These are phyloP conservation scores for Aspergillus novofumigatus DNA, from an alignment of 2,329 filamentous ascomycete genomes.

Conservation along the genomic window DNA sequence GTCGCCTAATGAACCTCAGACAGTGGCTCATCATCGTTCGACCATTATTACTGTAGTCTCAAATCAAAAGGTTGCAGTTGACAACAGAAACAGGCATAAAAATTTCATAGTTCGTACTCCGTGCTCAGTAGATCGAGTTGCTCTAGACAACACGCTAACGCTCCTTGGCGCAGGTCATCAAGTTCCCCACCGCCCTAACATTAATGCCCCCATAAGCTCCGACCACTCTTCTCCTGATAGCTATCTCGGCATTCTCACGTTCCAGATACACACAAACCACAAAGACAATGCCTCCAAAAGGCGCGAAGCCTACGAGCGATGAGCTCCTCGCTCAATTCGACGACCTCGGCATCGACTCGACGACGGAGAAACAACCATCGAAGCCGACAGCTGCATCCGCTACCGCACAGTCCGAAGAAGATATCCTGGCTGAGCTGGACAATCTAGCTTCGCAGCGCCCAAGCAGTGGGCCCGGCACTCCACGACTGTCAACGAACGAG, in stretches of 20 bases:
- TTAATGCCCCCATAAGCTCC: slow-evolving; percentile 5
- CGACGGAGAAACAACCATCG: slow-evolving; percentile 22
- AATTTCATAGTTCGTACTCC: neutral
- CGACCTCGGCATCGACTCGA: slow-evolving; percentile 39
- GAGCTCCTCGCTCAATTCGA: slow-evolving; percentile 50
- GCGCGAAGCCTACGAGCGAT: slow-evolving; percentile 42
- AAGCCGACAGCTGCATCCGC: slow-evolving; percentile 23
- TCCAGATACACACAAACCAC: slow-evolving; percentile 3
- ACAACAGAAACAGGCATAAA: neutral
- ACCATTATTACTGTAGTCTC: neutral
- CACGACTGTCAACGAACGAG: slow-evolving; percentile 55
- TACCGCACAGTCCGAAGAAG: slow-evolving; percentile 52
- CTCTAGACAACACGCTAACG: slow-evolving; percentile 9
- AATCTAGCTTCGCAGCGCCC: slow-evolving; percentile 69
- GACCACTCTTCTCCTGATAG: neutral
- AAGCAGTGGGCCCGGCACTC: slow-evolving; percentile 73
- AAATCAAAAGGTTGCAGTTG: neutral
- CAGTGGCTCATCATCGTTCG: neutral
- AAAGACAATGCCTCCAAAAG: slow-evolving; percentile 33
- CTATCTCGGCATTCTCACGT: neutral
- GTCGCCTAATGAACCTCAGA: neutral
- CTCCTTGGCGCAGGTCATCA: slow-evolving; percentile 27
- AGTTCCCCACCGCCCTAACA: slow-evolving; percentile 19
- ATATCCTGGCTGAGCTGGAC: slow-evolving; percentile 84
- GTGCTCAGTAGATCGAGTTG: neutral